These are phyloP conservation scores for Handroanthus guayacan DNA, from an alignment of 257 asterid species.

Conservation along the genomic window DNA sequence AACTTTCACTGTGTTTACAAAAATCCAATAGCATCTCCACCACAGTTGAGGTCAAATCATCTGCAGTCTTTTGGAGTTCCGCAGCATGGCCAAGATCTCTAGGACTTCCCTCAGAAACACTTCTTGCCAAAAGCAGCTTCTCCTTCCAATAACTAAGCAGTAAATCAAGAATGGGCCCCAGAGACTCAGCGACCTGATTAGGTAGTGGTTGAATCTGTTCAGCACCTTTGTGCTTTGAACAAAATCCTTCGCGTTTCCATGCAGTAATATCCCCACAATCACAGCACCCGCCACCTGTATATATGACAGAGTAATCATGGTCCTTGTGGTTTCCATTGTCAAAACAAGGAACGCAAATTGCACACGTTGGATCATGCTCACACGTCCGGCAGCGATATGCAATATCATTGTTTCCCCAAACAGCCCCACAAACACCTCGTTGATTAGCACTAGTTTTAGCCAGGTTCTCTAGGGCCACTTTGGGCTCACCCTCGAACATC, in stretches of 20 bases:
- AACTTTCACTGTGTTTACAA: conserved; percentile 82
- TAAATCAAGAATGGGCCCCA: conserved; percentile 84
- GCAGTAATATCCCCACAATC: conserved; percentile 99
- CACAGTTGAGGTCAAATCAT: conserved; percentile 71
- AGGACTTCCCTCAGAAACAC: conserved; percentile 51
- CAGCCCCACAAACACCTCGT: conserved; percentile 94
- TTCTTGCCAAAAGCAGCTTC: conserved; percentile 52
- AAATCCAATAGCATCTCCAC: conserved; percentile 86
- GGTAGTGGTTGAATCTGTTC: conserved; percentile 93
- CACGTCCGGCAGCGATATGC: conserved; percentile 96
- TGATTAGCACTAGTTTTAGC: conserved; percentile 60
- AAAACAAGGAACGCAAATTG: conserved; percentile 96
- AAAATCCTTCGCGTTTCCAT: conserved; percentile 97
- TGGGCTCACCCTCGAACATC: conserved; percentile 91
- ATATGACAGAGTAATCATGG: conserved; percentile 88
- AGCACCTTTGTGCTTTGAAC: conserved; percentile 89
- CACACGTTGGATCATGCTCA: conserved; percentile 96
- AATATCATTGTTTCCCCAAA: conserved; percentile 91
- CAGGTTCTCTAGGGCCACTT: conserved; percentile 61
- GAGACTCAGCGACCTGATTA: conserved; percentile 57
- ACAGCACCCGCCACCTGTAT: conserved; percentile 97
- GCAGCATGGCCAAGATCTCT: conserved; percentile 42
- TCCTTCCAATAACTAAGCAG: conserved; percentile 73
- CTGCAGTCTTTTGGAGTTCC: conserved; percentile 54
- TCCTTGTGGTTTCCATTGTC: conserved; percentile 90